These are phyloP conservation scores for Collybia mongolica DNA, from an alignment of 768 basidiomycete species.

Conservation along the genomic window DNA sequence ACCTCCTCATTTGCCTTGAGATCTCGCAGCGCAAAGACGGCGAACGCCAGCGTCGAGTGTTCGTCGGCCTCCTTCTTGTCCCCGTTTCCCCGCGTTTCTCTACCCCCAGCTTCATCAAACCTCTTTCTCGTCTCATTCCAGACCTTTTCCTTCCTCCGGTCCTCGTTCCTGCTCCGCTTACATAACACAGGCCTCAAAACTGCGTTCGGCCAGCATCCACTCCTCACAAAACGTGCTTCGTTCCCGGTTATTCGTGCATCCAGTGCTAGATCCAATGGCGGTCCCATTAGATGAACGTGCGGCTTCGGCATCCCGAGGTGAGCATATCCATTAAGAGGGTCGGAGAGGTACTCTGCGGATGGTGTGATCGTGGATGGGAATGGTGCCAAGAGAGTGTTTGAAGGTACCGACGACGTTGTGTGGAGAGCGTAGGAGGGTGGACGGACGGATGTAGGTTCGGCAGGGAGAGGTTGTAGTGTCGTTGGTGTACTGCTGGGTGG, in stretches of 20 bases:
- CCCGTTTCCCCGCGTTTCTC: slow-evolving; percentile 6
- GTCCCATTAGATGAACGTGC: slow-evolving; percentile 75
- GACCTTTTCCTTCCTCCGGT: slow-evolving; percentile 8
- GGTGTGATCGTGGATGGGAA: slow-evolving; percentile 65
- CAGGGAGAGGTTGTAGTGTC: slow-evolving; percentile 17
- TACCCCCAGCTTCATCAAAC: background rate
- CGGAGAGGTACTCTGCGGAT: slow-evolving; percentile 64
- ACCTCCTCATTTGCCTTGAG: slow-evolving; percentile 82
- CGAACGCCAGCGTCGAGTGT: slow-evolving; percentile 56
- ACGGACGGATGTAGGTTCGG: slow-evolving; percentile 35
- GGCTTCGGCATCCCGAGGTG: slow-evolving; percentile 82
- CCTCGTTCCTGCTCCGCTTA: slow-evolving; percentile 6
- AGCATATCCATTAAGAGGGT: slow-evolving; percentile 87
- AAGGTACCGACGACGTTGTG: slow-evolving; percentile 55
- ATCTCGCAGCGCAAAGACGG: slow-evolving; percentile 75
- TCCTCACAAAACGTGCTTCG: slow-evolving; percentile 59
- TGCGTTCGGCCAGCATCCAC: slow-evolving; percentile 66
- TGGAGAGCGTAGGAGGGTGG: slow-evolving; percentile 67
- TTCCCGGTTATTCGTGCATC: slow-evolving; percentile 76
- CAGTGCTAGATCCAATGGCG: slow-evolving; percentile 74
- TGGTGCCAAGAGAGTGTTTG: slow-evolving; percentile 58
- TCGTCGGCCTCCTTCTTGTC: slow-evolving; percentile 8
- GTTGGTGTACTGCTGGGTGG: slow-evolving; percentile 5
- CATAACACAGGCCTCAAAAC: slow-evolving; percentile 57
- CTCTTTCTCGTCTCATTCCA: slow-evolving; percentile 10